phyloP scores from a whole-genome alignment of 331 rosid genomes.

The Ulmus americana region DNA sequence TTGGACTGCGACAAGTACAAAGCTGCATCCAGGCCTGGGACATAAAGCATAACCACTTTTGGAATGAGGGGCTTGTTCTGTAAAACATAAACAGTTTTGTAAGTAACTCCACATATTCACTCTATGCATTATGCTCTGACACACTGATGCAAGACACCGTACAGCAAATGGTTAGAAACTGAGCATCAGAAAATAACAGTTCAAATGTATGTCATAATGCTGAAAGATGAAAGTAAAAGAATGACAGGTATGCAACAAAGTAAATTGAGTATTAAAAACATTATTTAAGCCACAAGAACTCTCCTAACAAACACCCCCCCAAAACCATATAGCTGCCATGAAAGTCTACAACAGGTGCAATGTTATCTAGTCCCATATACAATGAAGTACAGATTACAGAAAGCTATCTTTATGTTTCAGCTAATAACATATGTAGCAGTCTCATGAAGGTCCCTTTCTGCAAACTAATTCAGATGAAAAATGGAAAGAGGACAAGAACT shows the following conservation, averaged over 20 bases:
- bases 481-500: not conserved
- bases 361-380: too few species aligned
- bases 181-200: not conserved
- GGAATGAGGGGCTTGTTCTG: constrained; percentile 97
- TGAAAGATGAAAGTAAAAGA: not conserved
- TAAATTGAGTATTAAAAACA: too few species aligned
- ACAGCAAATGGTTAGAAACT: not conserved
- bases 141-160: not conserved
- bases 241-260: too few species aligned
- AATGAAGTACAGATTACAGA: too few species aligned
- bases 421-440: too few species aligned
- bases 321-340: too few species aligned
- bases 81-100: constrained; percentile 26
- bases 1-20: constrained; percentile 66
- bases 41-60: constrained; percentile 86
- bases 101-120: constrained; percentile 23
- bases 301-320: too few species aligned
- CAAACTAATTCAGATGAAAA: not conserved
- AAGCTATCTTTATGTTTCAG: too few species aligned
- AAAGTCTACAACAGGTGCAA: too few species aligned
- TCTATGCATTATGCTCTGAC: too few species aligned
- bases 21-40: constrained; percentile 93
- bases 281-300: too few species aligned
- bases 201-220: not conserved
- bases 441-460: too few species aligned